Evolutionary conservation across 768 basidiomycete species (phyloP), one percentile per base, ranked within the genome.

Genomic region (Russula vinacea): DNA sequence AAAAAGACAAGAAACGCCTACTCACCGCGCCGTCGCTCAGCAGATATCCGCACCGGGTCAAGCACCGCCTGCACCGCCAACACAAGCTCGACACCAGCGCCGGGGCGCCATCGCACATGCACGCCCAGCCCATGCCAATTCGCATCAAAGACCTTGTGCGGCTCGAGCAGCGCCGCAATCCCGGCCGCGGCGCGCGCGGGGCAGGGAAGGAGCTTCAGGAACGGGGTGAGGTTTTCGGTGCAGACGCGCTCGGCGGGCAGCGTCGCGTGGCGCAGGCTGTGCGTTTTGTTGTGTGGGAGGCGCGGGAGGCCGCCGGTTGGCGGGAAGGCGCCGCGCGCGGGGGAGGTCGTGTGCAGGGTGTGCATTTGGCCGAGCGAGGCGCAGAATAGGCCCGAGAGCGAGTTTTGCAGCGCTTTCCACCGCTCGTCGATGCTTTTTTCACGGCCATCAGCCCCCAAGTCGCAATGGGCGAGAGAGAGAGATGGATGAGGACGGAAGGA

Each of bases 201-300:
- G 79, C 96, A 98, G 0, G 97, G 97, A 1, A 98, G 78, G 11
- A 98, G 84, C 72, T 96, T 94, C 62, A 98, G 81, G 76, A 98
- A 97, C 0, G 97, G 96, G 0, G 96, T 98, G 10, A 98, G 78
- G 71, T 98, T 98, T 73, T 98, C 97, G 5, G 96, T 98, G 72
- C 96, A 99, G n/a, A 98, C 90, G 69, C 87, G 80, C 72, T 95
- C 92, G 3, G 87, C 90, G 8, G 90, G 89, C 22, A 89, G 81
- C 9, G 84, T 83, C 1, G 89, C 91, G 69, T 94, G 88, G 64
- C 87, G 85, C 29, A 93, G 79, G 51, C 79, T 77, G 62, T 67
- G 58, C 3, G n/a, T 26, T 14, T 33, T 89, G 82, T 16, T 78
- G 75, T 73, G 67, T 33, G 77, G 62, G 42, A 56, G 54, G 0